Base-by-base conservation (phyloP, 1,284 basidiomycete genomes). In the Pyrrhoderma noxium region DNA sequence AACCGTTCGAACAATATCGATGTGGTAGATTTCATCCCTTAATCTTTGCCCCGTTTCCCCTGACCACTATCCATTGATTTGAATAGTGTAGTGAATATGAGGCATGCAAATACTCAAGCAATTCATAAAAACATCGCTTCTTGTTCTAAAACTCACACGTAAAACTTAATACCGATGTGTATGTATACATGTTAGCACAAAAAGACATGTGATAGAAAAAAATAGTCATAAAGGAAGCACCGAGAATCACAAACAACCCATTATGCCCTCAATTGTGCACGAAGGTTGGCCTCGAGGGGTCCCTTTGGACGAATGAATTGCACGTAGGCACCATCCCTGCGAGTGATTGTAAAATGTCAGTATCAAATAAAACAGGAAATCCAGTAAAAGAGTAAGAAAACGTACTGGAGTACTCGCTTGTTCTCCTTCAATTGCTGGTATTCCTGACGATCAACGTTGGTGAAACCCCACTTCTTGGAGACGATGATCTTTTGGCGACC, bases 401-500 rank as follows among this genome's bases (percentile, higher is more conserved):
- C 86, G 57, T 61, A 91, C 88, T 89, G 87, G 67, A 91, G 68
- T 62, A 93, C 89, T 68, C 78, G 78, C 77, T 92, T 92, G 51
- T 93, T 85, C 66, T 83, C 82, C 79, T 94, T 94, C 61, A 94
- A 77, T 72, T 83, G 83, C 64, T 80, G 65, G 74, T 96, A 98
- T 57, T 95, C 90, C 66, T 85, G 85, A 69, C 93, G 86, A 70
- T 85, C 82, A 60, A 98, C 93, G 66, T 89, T 89, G 56, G 95
- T 98, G 79, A 99, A 98, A 60, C 94, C 95, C 90, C 91, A 93
- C 79, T 93, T 94, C 82, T 92, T 91, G 59, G 88, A 92, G 62
- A 98, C 79, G 63, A 98, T 97, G 73, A 97, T 96, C 85, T 97
- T 98, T 77, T 97, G 94, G 68, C 94, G 85, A 62, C 94, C 94